These are phyloP conservation scores for Metschnikowia matae DNA, from an alignment of 805 yeast species.

Conservation along the genomic window DNA sequence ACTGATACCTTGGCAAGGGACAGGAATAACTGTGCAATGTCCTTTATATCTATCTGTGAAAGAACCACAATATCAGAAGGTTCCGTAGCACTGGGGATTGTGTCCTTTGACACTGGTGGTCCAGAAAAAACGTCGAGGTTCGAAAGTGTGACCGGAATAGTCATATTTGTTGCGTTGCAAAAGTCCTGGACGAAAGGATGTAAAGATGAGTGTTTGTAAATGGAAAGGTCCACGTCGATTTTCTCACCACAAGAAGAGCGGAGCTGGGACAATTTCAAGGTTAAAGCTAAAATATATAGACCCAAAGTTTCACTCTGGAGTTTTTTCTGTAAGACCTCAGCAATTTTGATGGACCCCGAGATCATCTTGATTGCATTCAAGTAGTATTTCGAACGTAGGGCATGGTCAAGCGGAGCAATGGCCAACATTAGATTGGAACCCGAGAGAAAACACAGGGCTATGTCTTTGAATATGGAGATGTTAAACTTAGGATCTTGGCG, in stretches of 20 bases:
- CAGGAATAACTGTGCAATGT: background rate
- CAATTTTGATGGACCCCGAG: constrained; percentile 14
- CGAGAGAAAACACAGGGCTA: constrained; percentile 9
- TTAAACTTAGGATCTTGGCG: background rate
- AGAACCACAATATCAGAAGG: background rate
- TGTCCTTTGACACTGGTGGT: background rate
- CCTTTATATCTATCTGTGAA: background rate
- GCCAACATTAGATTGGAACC: constrained; percentile 7
- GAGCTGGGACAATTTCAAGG: constrained; percentile 3
- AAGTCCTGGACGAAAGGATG: background rate
- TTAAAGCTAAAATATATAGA: constrained; percentile 1
- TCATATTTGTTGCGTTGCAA: background rate
- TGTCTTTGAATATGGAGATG: constrained; percentile 6
- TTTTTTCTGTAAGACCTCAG: constrained; percentile 6
- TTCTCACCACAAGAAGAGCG: background rate
- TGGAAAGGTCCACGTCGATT: background rate
- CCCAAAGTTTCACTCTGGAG: background rate
- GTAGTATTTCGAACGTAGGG: constrained; percentile 8
- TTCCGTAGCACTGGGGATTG: background rate
- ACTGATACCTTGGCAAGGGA: background rate
- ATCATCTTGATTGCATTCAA: constrained; percentile 14
- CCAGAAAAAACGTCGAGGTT: background rate
- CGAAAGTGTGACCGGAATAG: background rate
- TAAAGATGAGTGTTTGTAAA: background rate
- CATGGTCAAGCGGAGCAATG: constrained; percentile 2